Evolutionary conservation across 768 basidiomycete species (phyloP).

Genomic region (Imleria badia): DNA sequence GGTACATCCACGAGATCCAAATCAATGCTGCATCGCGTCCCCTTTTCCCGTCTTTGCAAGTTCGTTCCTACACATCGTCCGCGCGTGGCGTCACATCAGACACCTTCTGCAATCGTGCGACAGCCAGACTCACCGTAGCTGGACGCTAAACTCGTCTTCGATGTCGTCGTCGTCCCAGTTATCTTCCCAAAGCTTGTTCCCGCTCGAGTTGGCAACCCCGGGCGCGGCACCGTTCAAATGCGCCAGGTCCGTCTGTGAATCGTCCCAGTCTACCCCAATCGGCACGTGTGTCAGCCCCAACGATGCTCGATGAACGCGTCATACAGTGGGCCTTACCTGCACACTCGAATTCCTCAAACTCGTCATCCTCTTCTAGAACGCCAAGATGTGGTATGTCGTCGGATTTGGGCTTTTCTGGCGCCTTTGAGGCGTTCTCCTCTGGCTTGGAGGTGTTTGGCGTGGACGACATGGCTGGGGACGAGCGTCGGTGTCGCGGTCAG

Average conservation of each 20-base stretch:
- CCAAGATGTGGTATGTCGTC: slow-evolving; percentile 66
- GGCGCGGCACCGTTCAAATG: slow-evolving; percentile 73
- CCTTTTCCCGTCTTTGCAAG: slow-evolving; percentile 57
- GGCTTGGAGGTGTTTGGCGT: slow-evolving; percentile 49
- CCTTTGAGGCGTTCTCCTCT: slow-evolving; percentile 28
- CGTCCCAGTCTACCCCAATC: slow-evolving; percentile 65
- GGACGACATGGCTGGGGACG: slow-evolving; percentile 37
- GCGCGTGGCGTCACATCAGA: neutral
- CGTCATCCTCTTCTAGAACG: slow-evolving; percentile 95
- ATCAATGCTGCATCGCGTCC: slow-evolving; percentile 55
- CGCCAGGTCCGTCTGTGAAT: slow-evolving; percentile 78
- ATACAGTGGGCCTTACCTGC: slow-evolving; percentile 54
- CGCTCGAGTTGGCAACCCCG: slow-evolving; percentile 74
- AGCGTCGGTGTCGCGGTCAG: neutral
- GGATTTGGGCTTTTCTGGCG: slow-evolving; percentile 40
- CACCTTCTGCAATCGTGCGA: no score
- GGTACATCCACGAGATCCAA: slow-evolving; percentile 3
- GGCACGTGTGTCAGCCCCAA: slow-evolving; percentile 1
- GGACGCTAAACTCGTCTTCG: slow-evolving; percentile 86
- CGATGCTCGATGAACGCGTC: neutral
- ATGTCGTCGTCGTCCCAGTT: slow-evolving; percentile 99
- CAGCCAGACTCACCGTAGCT: slow-evolving; percentile 24
- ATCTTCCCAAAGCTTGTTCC: slow-evolving; percentile 97
- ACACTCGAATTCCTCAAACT: slow-evolving; percentile 90
- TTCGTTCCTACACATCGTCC: slow-evolving; percentile 48